Percentiles rank a stretch among this genome's conserved stretches.
phyloP scores from a whole-genome alignment of 306 rosid genomes.

The Rubus parviflorus region DNA sequence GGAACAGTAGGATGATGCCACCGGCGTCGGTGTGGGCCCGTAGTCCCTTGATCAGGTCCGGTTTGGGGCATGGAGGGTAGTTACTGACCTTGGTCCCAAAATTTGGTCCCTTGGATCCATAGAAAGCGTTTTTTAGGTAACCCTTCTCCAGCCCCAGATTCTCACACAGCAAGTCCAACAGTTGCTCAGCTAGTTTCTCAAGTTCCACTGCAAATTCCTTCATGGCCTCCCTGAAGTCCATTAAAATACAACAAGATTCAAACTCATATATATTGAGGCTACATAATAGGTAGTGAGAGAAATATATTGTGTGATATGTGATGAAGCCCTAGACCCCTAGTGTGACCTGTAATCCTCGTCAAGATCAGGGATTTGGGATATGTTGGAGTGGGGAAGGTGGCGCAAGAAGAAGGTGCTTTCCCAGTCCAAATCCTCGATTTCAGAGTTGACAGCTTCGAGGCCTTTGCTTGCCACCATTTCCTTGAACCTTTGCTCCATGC shows the following conservation, averaged over 20 bases:
- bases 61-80: slow-evolving; percentile 95
- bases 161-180: slow-evolving; percentile 82
- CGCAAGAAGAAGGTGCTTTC: slow-evolving; percentile 91
- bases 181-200: slow-evolving; percentile 79
- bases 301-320: neutral
- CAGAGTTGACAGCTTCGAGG: slow-evolving; percentile 55
- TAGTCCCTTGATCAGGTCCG: slow-evolving; percentile 88
- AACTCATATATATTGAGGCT: neutral
- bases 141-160: slow-evolving; percentile 89
- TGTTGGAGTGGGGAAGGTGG: slow-evolving; percentile 79
- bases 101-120: slow-evolving; percentile 83
- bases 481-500: slow-evolving; percentile 80
- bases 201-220: slow-evolving; percentile 61
- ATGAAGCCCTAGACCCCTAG: neutral
- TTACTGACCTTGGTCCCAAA: slow-evolving; percentile 94
- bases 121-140: slow-evolving; percentile 70
- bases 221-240: slow-evolving; percentile 55
- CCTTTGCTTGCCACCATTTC: slow-evolving; percentile 78
- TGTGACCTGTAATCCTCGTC: slow-evolving; percentile 58
- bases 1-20: slow-evolving; percentile 89
- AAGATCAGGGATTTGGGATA: slow-evolving; percentile 71
- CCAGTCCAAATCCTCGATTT: slow-evolving; percentile 78
- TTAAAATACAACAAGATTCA: neutral
- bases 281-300: neutral
- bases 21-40: slow-evolving; percentile 99